Evolutionary conservation across 257 asterid species (phyloP).

Genomic region (Lycium barbarum): DNA sequence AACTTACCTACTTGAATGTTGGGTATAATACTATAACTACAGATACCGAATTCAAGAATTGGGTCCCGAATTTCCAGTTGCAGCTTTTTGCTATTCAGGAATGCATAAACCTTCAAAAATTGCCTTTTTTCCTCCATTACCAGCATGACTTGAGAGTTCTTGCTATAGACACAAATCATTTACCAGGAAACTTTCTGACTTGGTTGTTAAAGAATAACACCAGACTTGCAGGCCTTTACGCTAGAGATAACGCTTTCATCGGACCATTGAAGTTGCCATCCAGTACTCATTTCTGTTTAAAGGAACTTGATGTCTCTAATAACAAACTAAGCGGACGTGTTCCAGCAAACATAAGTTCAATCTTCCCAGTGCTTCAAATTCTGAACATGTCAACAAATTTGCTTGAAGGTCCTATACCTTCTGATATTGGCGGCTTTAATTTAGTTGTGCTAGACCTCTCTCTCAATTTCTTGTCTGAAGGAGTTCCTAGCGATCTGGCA

Average conservation of each 20-base stretch:
- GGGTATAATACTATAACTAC: background rate
- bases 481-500: background rate
- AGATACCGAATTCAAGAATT: background rate
- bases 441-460: background rate
- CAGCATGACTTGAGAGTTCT: slow-evolving; percentile 31
- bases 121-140: slow-evolving; percentile 18
- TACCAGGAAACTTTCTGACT: slow-evolving; percentile 26
- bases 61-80: slow-evolving; percentile 21
- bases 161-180: background rate
- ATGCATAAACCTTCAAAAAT: background rate
- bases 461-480: background rate
- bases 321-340: background rate
- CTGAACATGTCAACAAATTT: slow-evolving; percentile 24
- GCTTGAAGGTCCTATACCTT: slow-evolving; percentile 14
- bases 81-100: background rate
- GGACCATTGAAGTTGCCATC: background rate
- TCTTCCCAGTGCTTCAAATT: background rate
- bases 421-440: background rate
- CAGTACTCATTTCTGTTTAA: background rate
- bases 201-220: slow-evolving; percentile 30
- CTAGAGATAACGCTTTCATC: background rate
- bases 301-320: background rate
- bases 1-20: background rate
- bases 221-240: slow-evolving; percentile 21
- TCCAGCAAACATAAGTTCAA: slow-evolving; percentile 10